Conservation (phyloP, 73 alveolate genomes). For the Paramecium bursaria region DNA sequence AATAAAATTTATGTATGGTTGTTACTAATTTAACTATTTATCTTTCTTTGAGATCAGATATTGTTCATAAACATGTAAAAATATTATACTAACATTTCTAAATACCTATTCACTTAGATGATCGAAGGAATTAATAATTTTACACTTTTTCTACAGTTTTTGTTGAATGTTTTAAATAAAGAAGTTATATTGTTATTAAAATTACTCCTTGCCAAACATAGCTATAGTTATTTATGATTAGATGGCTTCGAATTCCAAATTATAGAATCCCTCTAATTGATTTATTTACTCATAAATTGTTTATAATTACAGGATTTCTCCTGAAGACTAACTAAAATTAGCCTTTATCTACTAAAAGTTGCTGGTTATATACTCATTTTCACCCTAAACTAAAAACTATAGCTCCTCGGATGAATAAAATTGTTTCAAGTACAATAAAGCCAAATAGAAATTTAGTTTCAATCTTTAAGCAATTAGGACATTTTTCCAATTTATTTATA, state of each 20-base stretch:
- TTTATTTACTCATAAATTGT: conserved; percentile 33
- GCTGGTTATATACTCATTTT: conserved; percentile 16
- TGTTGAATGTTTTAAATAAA: neutral
- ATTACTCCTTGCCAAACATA: conserved; percentile 1
- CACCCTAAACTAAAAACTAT: neutral
- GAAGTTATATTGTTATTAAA: neutral
- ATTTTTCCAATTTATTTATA: conserved; percentile 45
- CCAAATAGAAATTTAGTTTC: conserved; percentile 38
- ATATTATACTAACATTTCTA: conserved; percentile 11
- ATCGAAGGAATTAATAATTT: conserved; percentile 43
- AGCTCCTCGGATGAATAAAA: neutral
- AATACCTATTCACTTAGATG: conserved; percentile 50
- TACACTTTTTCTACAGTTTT: conserved; percentile 25
- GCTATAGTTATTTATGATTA: conserved; percentile 22
- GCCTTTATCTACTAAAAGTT: conserved; percentile 9
- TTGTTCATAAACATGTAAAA: neutral
- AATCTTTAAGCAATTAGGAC: conserved; percentile 24
- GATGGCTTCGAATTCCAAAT: conserved; percentile 50
- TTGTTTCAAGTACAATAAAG: conserved; percentile 14
- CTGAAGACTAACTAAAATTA: neutral
- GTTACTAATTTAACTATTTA: conserved; percentile 3
- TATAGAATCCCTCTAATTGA: conserved; percentile 40
- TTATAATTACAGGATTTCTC: neutral
- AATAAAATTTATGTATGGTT: conserved; percentile 10
- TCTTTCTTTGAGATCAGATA: neutral